phyloP scores from a whole-genome alignment of 768 basidiomycete genomes.

The Tylopilus rubrobrunneus region DNA sequence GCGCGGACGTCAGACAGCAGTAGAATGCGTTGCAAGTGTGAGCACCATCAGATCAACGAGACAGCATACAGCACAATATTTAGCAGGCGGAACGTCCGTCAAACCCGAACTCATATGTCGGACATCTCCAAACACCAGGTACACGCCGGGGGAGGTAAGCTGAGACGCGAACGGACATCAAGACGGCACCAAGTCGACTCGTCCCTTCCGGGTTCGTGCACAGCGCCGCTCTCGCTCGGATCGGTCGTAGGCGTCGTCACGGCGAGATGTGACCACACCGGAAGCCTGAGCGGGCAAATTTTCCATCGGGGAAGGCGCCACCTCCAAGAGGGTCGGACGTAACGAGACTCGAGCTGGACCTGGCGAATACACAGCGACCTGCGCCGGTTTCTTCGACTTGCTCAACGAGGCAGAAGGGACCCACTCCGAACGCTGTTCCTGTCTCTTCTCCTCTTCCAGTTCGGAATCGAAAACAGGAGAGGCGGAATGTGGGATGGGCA shows the following conservation, averaged over 20 bases:
- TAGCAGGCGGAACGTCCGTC: too few relatives aligned
- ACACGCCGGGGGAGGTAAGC: too few relatives aligned
- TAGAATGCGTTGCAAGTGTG: too few relatives aligned
- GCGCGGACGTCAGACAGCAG: too few relatives aligned
- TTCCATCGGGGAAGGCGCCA: conserved; percentile 21
- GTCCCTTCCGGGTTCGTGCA: not conserved
- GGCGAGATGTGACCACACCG: not conserved
- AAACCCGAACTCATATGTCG: too few relatives aligned
- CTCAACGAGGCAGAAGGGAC: conserved; percentile 1
- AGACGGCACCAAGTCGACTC: not conserved
- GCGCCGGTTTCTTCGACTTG: not conserved
- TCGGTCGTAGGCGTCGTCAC: not conserved
- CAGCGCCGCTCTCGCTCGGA: not conserved
- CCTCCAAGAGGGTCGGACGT: conserved; percentile 13
- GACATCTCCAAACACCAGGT: too few relatives aligned
- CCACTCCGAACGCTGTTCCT: not conserved
- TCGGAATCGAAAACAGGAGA: not conserved
- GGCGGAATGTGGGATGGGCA: conserved; percentile 9
- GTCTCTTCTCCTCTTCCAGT: not conserved
- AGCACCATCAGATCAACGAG: too few relatives aligned
- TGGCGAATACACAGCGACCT: not conserved
- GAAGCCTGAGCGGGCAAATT: not conserved
- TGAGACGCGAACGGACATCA: not conserved
- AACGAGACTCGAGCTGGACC: conserved; percentile 4
- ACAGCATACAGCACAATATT: too few relatives aligned